These are phyloP conservation scores for fission yeast (Schizosaccharomyces pombe) DNA, from an alignment of 805 yeast species.

Conservation along the genomic window DNA sequence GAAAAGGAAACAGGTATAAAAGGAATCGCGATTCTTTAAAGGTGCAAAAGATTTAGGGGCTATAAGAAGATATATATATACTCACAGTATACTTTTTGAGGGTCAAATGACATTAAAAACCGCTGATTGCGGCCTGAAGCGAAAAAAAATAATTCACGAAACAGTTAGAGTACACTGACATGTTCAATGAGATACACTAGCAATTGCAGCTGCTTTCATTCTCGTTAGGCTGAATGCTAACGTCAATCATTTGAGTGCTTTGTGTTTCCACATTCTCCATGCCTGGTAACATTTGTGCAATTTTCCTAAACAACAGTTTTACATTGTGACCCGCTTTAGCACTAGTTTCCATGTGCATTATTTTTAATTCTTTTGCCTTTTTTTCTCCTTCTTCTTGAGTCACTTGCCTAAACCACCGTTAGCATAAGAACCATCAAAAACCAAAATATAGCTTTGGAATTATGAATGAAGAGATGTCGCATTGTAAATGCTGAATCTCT, in stretches of 20 bases:
- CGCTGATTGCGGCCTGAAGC: too few relatives aligned
- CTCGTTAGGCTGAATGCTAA: background rate
- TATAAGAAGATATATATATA: too few relatives aligned
- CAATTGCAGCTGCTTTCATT: constrained; percentile 1
- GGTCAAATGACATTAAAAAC: too few relatives aligned
- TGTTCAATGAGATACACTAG: constrained; percentile 23
- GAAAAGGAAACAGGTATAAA: too few relatives aligned
- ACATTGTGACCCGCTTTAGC: constrained; percentile 91
- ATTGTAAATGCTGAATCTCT: background rate
- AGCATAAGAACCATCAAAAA: background rate
- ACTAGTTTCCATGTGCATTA: constrained; percentile 74
- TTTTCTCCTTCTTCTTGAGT: constrained; percentile 74
- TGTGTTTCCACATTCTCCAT: constrained; percentile 20
- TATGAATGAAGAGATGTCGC: background rate
- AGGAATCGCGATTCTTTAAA: too few relatives aligned
- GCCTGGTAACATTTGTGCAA: constrained; percentile 80
- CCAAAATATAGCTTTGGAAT: background rate
- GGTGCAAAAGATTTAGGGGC: too few relatives aligned
- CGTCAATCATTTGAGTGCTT: background rate
- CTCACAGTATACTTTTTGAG: too few relatives aligned
- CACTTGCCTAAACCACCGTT: constrained; percentile 32
- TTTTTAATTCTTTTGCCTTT: constrained; percentile 48
- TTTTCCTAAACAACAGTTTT: constrained; percentile 64
- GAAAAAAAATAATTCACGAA: constrained; percentile 62
- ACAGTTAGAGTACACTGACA: constrained; percentile 93